Conservation (phyloP, 495 filamentous ascomycete genomes). For the Tetracladium setigerum region DNA sequence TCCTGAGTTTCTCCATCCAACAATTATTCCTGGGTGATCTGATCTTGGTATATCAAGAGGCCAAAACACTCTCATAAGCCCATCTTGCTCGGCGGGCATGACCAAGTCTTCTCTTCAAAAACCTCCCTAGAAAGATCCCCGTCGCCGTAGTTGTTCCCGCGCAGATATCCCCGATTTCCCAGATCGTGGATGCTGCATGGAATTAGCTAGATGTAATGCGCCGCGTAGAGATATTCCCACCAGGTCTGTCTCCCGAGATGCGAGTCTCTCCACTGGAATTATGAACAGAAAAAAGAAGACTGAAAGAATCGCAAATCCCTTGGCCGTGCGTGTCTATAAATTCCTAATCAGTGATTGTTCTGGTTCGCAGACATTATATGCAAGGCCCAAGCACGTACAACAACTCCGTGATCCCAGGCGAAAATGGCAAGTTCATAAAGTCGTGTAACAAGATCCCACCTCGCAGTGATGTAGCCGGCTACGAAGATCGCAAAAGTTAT, state of each 20-base stretch:
- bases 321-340: constrained; percentile 46
- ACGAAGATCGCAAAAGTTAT: constrained; percentile 94
- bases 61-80: constrained; percentile 97
- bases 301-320: constrained; percentile 67
- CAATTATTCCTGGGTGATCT: constrained; percentile 70
- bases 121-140: constrained; percentile 76
- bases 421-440: constrained; percentile 94
- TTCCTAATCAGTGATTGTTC: constrained; percentile 1
- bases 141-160: constrained; percentile 85
- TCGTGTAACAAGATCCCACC: constrained; percentile 94
- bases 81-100: constrained; percentile 85
- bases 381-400: constrained; percentile 50
- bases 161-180: constrained; percentile 81
- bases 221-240: constrained; percentile 29
- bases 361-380: neutral
- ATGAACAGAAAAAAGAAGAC: constrained; percentile 71
- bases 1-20: constrained; percentile 92
- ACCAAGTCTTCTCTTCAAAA: constrained; percentile 25
- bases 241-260: constrained; percentile 56
- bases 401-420: constrained; percentile 97
- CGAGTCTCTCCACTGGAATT: constrained; percentile 64
- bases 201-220: constrained; percentile 9
- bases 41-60: constrained; percentile 75
- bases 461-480: constrained; percentile 97
- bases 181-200: constrained; percentile 72